Evolutionary conservation across 495 filamentous ascomycete genomes (phyloP).

Genomic region (Penicillium dipodomyicola): DNA sequence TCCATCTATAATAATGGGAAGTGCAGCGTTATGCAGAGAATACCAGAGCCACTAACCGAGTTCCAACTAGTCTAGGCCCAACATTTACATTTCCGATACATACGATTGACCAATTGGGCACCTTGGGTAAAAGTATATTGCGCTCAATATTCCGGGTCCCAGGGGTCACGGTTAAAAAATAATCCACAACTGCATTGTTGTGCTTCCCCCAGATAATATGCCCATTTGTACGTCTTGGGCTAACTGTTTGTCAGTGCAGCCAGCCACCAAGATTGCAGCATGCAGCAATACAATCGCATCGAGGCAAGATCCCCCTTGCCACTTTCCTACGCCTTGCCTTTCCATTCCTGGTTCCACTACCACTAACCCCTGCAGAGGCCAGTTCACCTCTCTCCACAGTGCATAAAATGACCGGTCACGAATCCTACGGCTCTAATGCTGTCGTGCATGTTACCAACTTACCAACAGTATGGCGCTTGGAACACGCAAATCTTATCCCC

Average conservation of each 20-base stretch:
- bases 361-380: neutral
- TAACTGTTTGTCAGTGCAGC: neutral
- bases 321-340: neutral
- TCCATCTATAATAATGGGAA: neutral
- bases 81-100: neutral
- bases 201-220: neutral
- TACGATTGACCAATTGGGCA: neutral
- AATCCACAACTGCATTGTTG: neutral
- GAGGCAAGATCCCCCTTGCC: conserved; percentile 2
- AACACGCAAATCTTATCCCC: conserved; percentile 16
- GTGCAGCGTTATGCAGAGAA: neutral
- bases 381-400: conserved; percentile 4
- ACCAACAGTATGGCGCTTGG: conserved; percentile 11
- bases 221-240: neutral
- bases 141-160: too few species aligned
- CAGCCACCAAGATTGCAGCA: neutral
- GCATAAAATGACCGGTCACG: conserved; percentile 16
- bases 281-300: neutral
- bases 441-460: conserved; percentile 22
- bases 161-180: neutral
- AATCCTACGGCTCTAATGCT: conserved; percentile 16
- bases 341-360: neutral
- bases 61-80: neutral
- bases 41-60: neutral
- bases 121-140: neutral